A percentile compares a stretch with the other conserved stretches of the same genome.
phyloP scores from a whole-genome alignment of 108 stramenopile species.

The Schizochytrium sp. region DNA sequence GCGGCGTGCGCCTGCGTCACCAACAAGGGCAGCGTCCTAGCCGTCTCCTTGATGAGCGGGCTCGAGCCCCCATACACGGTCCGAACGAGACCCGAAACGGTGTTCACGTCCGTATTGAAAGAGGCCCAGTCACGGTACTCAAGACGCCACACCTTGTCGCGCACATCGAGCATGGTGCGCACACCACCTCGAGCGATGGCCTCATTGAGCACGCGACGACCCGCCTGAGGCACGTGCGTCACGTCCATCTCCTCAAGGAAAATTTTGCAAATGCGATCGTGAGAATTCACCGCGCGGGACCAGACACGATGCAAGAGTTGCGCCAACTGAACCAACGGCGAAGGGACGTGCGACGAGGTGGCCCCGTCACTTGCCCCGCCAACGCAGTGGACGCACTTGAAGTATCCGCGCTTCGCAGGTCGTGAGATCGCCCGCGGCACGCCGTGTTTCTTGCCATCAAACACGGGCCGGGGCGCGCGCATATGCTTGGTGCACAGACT shows the following conservation, averaged over 20 bases:
- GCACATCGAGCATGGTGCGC: not conserved
- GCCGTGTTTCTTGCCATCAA: not conserved
- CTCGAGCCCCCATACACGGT: not conserved
- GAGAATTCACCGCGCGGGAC: not conserved
- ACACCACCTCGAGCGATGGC: not conserved
- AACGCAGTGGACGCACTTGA: not conserved
- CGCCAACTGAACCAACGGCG: not conserved
- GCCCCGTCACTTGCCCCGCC: not conserved
- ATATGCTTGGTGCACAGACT: not conserved
- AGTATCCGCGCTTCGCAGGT: not conserved
- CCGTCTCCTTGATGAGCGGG: not conserved
- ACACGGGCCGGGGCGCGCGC: not conserved
- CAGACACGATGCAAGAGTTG: not conserved
- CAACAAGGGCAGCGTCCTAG: not conserved
- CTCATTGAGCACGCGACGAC: not conserved
- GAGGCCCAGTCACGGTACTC: not conserved
- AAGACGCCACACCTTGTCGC: not conserved
- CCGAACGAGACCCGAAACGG: not conserved
- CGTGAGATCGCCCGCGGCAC: not conserved
- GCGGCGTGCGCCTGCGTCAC: not conserved
- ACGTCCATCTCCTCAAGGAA: not conserved
- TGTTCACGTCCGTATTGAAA: not conserved
- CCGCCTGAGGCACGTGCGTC: not conserved
- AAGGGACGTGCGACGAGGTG: no score
- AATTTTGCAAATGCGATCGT: not conserved